Evolutionary conservation across 768 basidiomycete species (phyloP).

Genomic region (Rickenella mellea): DNA sequence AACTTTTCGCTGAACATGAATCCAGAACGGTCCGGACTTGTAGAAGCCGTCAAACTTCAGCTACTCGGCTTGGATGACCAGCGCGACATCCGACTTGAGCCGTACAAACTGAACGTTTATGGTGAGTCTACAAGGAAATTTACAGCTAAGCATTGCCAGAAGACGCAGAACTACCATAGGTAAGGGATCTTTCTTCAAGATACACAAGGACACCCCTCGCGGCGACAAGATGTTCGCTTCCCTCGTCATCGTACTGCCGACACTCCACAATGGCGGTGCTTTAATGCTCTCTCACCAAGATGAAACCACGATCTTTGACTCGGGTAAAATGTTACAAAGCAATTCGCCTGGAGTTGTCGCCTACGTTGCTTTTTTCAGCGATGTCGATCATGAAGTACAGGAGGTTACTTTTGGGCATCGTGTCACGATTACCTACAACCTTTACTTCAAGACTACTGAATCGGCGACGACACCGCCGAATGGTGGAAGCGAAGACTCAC

Average conservation of each 20-base stretch:
- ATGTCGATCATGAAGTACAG: constrained; percentile 32
- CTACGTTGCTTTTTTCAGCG: constrained; percentile 25
- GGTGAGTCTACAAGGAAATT: no score
- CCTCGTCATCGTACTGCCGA: constrained; percentile 40
- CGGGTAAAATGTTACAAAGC: constrained; percentile 16
- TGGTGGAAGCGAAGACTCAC: not conserved
- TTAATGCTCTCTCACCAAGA: constrained; percentile 25
- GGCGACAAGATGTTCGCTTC: constrained; percentile 39
- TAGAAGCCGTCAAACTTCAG: constrained; percentile 4
- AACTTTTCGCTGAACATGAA: constrained; percentile 12
- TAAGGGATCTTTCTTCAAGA: constrained; percentile 41
- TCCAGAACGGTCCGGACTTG: constrained; percentile 3
- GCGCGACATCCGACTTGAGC: constrained; percentile 1
- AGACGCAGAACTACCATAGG: no score
- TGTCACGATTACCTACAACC: constrained; percentile 34
- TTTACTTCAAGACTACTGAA: constrained; percentile 18
- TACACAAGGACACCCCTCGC: constrained; percentile 40
- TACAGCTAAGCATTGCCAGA: no score
- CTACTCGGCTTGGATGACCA: not conserved
- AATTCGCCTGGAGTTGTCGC: no score
- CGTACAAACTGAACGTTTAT: constrained; percentile 11
- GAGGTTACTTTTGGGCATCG: constrained; percentile 27
- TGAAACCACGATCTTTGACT: constrained; percentile 28
- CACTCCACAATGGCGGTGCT: constrained; percentile 33
- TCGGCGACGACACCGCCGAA: not conserved